These are phyloP conservation scores for Malus fusca DNA, from an alignment of 306 rosid genomes.

Conservation along the genomic window DNA sequence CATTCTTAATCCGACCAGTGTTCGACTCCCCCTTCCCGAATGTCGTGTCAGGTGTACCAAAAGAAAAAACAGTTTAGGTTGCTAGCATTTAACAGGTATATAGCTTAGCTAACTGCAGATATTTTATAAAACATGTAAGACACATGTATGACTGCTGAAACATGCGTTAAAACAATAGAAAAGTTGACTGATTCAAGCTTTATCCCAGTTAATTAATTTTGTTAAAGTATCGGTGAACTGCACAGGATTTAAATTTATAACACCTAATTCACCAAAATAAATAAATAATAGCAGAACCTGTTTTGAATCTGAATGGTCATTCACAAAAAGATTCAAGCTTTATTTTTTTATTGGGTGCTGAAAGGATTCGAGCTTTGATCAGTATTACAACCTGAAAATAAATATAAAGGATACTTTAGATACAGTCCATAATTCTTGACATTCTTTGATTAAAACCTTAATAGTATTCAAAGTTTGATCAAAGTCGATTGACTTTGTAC, in stretches of 20 bases:
- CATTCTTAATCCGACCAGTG: not conserved
- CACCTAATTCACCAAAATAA: not conserved
- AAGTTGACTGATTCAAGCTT: not conserved
- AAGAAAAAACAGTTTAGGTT: not conserved
- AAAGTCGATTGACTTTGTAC: too few relatives aligned
- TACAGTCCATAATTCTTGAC: too few relatives aligned
- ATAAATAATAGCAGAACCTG: not conserved
- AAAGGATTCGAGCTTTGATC: not conserved
- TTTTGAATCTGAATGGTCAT: not conserved
- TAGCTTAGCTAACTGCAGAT: not conserved
- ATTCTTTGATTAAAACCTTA: too few relatives aligned
- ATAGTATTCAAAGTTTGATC: too few relatives aligned
- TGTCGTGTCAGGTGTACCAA: too few relatives aligned
- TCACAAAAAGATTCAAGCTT: too few relatives aligned
- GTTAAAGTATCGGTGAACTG: constrained; percentile 1
- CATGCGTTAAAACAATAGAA: not conserved
- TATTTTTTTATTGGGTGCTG: not conserved
- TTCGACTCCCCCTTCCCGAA: not conserved
- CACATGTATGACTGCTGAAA: not conserved
- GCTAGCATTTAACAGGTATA: not conserved
- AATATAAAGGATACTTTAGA: too few relatives aligned
- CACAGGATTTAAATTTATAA: not conserved
- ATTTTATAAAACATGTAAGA: not conserved
- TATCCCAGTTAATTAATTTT: not conserved
- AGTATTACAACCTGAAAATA: not conserved